Conservation (phyloP, 345 rosid species). For the Psidium guajava region DNA sequence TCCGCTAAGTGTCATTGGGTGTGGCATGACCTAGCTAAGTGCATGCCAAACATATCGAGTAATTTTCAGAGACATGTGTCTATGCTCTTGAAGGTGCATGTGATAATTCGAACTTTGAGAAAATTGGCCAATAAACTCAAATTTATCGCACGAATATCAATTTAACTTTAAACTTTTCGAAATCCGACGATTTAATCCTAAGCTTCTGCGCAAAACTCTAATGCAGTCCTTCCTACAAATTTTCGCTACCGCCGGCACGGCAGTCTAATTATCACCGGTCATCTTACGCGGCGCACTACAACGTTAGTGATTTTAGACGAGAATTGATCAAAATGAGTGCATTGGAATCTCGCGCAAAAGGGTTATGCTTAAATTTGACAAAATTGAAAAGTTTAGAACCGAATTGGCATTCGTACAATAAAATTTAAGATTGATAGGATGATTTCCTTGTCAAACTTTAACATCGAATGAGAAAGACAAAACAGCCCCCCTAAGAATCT, state of each 20-base stretch:
- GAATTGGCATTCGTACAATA: no score
- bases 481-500: background rate
- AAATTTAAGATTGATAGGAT: no score
- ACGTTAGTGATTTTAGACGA: rapidly evolving
- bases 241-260: rapidly evolving
- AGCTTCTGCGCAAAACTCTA: rapidly evolving
- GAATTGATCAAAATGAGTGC: background rate
- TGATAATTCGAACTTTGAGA: background rate
- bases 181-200: rapidly evolving
- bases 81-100: background rate
- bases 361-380: background rate
- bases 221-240: rapidly evolving
- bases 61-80: background rate
- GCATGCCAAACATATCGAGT: background rate
- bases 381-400: no score
- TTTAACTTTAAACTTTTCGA: rapidly evolving
- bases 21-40: background rate
- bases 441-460: no score
- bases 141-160: rapidly evolving
- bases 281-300: rapidly evolving
- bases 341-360: background rate
- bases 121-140: rapidly evolving
- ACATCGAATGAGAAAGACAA: background rate
- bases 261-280: rapidly evolving
- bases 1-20: background rate